Conservation (phyloP, 768 basidiomycete species). For the Lactarius quietus region DNA sequence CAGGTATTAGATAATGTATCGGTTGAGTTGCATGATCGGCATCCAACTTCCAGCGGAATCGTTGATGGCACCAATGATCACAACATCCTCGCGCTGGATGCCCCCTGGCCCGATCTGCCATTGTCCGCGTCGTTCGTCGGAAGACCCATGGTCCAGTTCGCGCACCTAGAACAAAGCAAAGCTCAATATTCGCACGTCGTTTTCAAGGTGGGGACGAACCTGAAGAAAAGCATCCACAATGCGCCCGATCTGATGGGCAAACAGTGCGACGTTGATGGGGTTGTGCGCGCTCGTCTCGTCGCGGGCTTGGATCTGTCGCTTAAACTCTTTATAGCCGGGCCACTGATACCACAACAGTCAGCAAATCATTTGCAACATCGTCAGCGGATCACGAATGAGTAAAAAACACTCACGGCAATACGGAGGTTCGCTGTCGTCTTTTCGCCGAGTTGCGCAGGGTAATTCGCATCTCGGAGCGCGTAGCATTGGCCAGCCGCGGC, state of each 20-base stretch:
- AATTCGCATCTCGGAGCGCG: neutral
- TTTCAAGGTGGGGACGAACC: neutral
- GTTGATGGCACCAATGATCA: conserved; percentile 4
- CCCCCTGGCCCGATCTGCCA: neutral
- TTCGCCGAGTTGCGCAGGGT: neutral
- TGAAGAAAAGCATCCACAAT: neutral
- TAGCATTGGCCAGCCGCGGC: neutral
- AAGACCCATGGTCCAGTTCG: neutral
- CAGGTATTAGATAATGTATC: neutral
- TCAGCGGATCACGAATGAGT: neutral
- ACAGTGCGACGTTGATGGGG: neutral
- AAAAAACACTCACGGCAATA: neutral
- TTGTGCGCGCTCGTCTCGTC: conserved; percentile 3
- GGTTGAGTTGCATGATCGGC: conserved; percentile 1
- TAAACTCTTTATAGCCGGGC: conserved; percentile 2
- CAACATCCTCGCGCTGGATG: neutral
- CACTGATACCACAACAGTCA: neutral
- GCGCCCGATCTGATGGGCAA: neutral
- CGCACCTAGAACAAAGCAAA: neutral
- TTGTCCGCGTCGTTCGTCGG: neutral
- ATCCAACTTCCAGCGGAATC: conserved; percentile 2
- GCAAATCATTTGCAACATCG: neutral
- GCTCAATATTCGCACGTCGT: neutral
- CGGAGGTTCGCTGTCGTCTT: neutral
- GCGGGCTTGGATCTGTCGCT: neutral